Conservation (phyloP, 495 filamentous ascomycete genomes). For the Lepidopterella palustris region DNA sequence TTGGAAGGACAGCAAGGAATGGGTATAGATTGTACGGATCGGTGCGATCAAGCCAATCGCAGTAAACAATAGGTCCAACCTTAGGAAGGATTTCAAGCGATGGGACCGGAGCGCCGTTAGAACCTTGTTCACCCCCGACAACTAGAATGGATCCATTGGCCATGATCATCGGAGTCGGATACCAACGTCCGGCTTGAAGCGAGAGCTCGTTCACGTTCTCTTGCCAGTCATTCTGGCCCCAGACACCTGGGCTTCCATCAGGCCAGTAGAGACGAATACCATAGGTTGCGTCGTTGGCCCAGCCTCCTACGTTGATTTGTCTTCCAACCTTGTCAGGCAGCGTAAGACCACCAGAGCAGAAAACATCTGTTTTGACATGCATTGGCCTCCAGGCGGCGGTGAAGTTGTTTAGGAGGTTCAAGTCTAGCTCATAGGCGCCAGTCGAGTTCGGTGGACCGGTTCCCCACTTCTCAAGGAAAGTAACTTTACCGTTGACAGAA, state of each 20-base stretch:
- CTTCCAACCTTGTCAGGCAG: constrained; percentile 58
- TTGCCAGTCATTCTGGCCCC: constrained; percentile 57
- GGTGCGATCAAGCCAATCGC: constrained; percentile 57
- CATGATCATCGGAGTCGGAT: constrained; percentile 60
- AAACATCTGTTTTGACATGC: constrained; percentile 59
- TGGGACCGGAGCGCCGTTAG: constrained; percentile 53
- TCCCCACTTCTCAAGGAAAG: constrained; percentile 58
- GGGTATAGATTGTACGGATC: constrained; percentile 62
- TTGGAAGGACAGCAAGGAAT: constrained; percentile 51
- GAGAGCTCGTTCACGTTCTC: constrained; percentile 52
- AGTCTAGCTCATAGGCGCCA: constrained; percentile 61
- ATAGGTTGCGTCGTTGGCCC: constrained; percentile 56
- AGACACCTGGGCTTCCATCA: constrained; percentile 51
- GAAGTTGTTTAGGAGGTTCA: constrained; percentile 42
- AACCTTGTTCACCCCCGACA: constrained; percentile 56
- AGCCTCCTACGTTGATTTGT: constrained; percentile 59
- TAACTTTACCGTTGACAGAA: constrained; percentile 55
- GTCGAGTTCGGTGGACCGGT: constrained; percentile 53
- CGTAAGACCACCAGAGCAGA: constrained; percentile 55
- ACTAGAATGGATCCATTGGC: constrained; percentile 60
- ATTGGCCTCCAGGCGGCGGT: constrained; percentile 51
- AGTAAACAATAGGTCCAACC: constrained; percentile 39
- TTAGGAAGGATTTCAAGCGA: constrained; percentile 55
- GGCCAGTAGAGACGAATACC: constrained; percentile 60
- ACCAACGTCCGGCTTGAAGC: constrained; percentile 58